Base-by-base conservation (phyloP, 805 yeast species). In the Ogataea paradorogensis region DNA sequence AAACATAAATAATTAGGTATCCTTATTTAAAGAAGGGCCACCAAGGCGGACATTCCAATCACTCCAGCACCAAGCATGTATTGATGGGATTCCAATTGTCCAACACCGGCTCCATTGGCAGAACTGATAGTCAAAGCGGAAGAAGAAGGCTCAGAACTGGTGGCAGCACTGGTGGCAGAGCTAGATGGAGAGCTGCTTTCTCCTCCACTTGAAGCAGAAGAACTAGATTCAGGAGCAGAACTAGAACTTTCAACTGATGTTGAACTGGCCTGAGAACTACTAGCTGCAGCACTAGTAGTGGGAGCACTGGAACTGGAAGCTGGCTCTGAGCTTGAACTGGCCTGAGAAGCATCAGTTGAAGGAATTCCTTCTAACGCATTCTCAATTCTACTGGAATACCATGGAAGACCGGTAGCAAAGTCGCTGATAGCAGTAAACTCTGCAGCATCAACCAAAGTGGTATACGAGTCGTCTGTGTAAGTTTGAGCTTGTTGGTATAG, bases 381-480 rank as follows among this genome's bases (percentile, higher is more conserved):
- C 10, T 35, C 40, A 22, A 62, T 40, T 55, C 68, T 59, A 15
- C 56, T 43, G 3, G 59, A 50, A 40, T 62, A 62, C 67, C 68
- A 62, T 42, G 66, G 66, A 30, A 63, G 48, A 27, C 46, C 59
- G 14, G 65, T 57, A 9, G 53, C 65, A 40, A 60, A 56, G 5
- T 46, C 43, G 8, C 59, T 50, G 15, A 60, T 40, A 4, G 53
- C 33, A 3, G 47, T 24, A 15, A 38, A 33, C 26, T 41, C 42
- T 1, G 38, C 44, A 20, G 51, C 21, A 39, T 57, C 49, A 42
- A 64, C 55, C 42, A 70, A 56, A 24, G 74, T 69, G 31, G 74
- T 70, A 56, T 67, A 70, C n/a, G 70, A 58, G 36, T 67, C 63
- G 51, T 70, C 72, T 7, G 69, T 69, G 54, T 69, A 70, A 31